A percentile compares a stretch with the other conserved stretches of the same genome.
Conservation (phyloP, 306 rosid genomes). For the Dicorynia guianensis region DNA sequence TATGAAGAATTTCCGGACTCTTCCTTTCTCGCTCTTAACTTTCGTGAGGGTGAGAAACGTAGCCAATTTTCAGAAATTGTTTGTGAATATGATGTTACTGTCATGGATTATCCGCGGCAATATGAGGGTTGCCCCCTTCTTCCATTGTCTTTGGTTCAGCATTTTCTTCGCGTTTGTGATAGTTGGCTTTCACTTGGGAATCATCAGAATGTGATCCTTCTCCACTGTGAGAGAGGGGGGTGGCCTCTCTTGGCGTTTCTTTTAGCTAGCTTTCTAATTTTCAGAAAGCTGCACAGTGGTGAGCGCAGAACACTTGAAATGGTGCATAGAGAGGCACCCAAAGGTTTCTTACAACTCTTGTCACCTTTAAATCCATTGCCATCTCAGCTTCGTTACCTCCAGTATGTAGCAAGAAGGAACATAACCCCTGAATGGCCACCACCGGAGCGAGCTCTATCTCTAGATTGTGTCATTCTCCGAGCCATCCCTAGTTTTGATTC, state of each 20-base stretch:
- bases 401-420: constrained; percentile 91
- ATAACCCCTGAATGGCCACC: constrained; percentile 94
- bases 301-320: constrained; percentile 86
- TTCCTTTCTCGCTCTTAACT: constrained; percentile 86
- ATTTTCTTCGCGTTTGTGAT: constrained; percentile 89
- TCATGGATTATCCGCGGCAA: constrained; percentile 93
- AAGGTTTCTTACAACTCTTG: constrained; percentile 82
- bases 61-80: constrained; percentile 75
- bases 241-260: constrained; percentile 95
- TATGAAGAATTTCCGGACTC: constrained; percentile 96
- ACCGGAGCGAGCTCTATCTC: constrained; percentile 86
- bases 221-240: constrained; percentile 97
- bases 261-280: constrained; percentile 75
- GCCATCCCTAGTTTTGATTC: constrained; percentile 86
- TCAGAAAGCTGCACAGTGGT: constrained; percentile 72
- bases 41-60: constrained; percentile 86
- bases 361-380: constrained; percentile 93
- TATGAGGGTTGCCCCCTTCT: constrained; percentile 95
- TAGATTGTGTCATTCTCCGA: constrained; percentile 89
- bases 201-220: constrained; percentile 74
- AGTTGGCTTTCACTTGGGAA: constrained; percentile 77
- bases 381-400: constrained; percentile 89
- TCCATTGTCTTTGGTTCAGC: constrained; percentile 83
- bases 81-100: constrained; percentile 79
- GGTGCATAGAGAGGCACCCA: constrained; percentile 94